These are phyloP conservation scores for Trypanosoma brucei DNA, from an alignment of 208 protist species.

Conservation along the genomic window DNA sequence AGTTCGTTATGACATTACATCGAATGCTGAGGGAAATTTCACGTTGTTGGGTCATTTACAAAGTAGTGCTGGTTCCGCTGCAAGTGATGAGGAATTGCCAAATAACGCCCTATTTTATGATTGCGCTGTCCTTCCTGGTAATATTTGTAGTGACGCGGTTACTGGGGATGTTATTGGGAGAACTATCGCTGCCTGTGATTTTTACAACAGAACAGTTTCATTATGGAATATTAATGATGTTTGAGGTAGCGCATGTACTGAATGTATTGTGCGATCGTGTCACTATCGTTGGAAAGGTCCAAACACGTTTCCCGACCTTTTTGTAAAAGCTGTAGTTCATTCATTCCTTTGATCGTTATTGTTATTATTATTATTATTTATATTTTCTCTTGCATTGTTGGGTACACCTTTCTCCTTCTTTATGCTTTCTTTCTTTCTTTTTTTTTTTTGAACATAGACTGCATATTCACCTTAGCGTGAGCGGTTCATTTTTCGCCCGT, in stretches of 20 bases:
- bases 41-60: slow-evolving; percentile 20
- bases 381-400: too few relatives aligned
- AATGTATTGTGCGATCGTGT: too few relatives aligned
- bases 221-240: slow-evolving; percentile 42
- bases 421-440: background rate
- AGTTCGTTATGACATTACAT: slow-evolving; percentile 45
- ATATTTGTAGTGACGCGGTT: background rate
- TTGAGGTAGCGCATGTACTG: background rate
- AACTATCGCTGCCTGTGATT: slow-evolving; percentile 60
- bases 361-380: too few relatives aligned
- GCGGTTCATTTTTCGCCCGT: too few relatives aligned
- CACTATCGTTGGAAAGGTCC: too few relatives aligned
- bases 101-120: slow-evolving; percentile 72
- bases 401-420: background rate
- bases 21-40: slow-evolving; percentile 35
- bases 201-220: slow-evolving; percentile 72
- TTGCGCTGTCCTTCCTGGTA: slow-evolving; percentile 37
- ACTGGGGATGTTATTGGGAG: background rate
- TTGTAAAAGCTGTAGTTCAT: too few relatives aligned
- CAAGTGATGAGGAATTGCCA: slow-evolving; percentile 10
- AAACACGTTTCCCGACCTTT: too few relatives aligned
- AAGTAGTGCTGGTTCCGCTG: background rate
- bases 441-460: background rate
- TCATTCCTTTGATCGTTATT: too few relatives aligned
- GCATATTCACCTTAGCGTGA: background rate